A percentile compares a stretch with the other conserved stretches of the same genome.
phyloP scores from a whole-genome alignment of 495 filamentous ascomycete species.

The Penicillium salamii region DNA sequence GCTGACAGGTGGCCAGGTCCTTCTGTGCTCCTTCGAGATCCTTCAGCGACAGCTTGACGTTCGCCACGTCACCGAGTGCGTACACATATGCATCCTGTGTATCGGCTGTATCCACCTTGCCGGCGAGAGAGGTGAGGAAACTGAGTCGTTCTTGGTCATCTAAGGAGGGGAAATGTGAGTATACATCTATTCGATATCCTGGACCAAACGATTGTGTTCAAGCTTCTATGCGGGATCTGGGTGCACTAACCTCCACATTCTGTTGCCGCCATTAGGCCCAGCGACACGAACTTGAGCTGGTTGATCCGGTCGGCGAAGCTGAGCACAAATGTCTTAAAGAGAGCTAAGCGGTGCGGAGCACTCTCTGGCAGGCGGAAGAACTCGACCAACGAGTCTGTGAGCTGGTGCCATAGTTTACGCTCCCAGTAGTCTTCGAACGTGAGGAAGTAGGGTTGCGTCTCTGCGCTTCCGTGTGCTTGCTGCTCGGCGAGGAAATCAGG shows the following conservation, averaged over 20 bases:
- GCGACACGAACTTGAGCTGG: slow-evolving; percentile 89
- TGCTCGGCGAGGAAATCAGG: slow-evolving; percentile 87
- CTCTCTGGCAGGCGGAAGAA: slow-evolving; percentile 85
- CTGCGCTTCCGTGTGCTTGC: slow-evolving; percentile 77
- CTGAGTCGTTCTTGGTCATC: slow-evolving; percentile 83
- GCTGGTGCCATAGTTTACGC: slow-evolving; percentile 98
- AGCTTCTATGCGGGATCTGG: not conserved
- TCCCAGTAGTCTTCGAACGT: slow-evolving; percentile 98
- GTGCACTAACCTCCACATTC: slow-evolving; percentile 75
- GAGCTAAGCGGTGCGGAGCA: slow-evolving; percentile 74
- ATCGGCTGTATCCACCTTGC: slow-evolving; percentile 85
- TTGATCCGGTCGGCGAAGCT: slow-evolving; percentile 98
- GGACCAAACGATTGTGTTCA: not conserved
- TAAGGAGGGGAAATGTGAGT: slow-evolving; percentile 28
- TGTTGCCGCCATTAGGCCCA: slow-evolving; percentile 81
- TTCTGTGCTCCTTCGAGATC: slow-evolving; percentile 75
- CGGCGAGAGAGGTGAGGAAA: slow-evolving; percentile 80
- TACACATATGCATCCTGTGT: slow-evolving; percentile 97
- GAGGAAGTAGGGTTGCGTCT: slow-evolving; percentile 83
- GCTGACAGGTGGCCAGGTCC: slow-evolving; percentile 84
- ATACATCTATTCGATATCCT: not conserved
- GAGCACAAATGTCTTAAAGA: slow-evolving; percentile 93
- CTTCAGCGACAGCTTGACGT: slow-evolving; percentile 74
- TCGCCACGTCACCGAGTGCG: slow-evolving; percentile 85
- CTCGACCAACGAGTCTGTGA: slow-evolving; percentile 82